Evolutionary conservation across 1,284 basidiomycete genomes (phyloP), one percentile per base, ranked within the genome.

Genomic region (Phellopilus nigrolimitatus): DNA sequence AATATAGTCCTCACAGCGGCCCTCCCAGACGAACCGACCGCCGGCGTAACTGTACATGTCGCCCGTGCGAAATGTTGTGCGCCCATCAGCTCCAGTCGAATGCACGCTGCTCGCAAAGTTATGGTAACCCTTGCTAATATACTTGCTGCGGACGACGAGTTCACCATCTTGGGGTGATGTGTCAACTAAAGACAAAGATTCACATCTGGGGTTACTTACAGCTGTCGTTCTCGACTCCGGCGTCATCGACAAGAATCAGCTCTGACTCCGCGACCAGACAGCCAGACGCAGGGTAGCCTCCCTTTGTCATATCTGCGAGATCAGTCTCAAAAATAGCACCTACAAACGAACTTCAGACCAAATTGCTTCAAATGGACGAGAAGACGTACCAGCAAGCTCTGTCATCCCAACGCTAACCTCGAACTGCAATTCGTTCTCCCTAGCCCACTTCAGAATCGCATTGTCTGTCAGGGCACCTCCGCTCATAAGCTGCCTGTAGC

Each of bases 341-440:
- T 41, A 34, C n/a, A 39, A 39, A 39, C 6, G 15, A n/a, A 39
- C n/a, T n/a, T n/a, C n/a, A 17, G 7, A 39, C 6, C 21, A 8
- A 6, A 39, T 39, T 7, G 37, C 37, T 8, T 39, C 4, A 51
- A 43, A 39, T 36, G 17, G 10, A 7, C 27, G 3, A 12, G 10
- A 10, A 6, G 9, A 22, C 25, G 2, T 50, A 66, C 66, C 66
- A 33, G 65, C 66, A 9, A 65, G 21, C 53, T 69, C 68, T 4
- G 67, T 69, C 68, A 69, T 69, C 0, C 68, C 68, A 40, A 69
- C 62, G 50, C 62, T 61, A 27, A 66, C 51, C 15, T 64, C 52
- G n/a, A 68, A 38, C n/a, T 59, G 60, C n/a, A 69, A 47, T 3
- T 52, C 49, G 8, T 62, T 49, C 28, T 62, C 49, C 9, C 50